phyloP scores from a whole-genome alignment of 805 yeast species.

The Ogataea chonburiensis region DNA sequence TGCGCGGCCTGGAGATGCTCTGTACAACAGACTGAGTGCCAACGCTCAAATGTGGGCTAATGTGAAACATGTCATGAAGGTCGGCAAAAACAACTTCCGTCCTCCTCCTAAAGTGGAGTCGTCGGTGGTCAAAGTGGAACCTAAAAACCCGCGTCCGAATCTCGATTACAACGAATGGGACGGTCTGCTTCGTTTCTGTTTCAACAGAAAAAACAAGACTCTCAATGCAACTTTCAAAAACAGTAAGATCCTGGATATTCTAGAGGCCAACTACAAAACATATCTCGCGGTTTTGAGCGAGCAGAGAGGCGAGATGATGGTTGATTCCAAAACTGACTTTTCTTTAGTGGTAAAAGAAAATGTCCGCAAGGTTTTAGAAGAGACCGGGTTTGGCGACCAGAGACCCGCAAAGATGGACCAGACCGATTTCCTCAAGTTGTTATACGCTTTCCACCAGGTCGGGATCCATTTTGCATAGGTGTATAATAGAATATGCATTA shows the following conservation, averaged over 20 bases:
- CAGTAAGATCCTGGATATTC: conserved; percentile 69
- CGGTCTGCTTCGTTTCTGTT: conserved; percentile 85
- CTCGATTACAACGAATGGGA: conserved; percentile 97
- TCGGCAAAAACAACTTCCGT: conserved; percentile 91
- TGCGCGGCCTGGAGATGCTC: conserved; percentile 94
- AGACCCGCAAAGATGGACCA: conserved; percentile 95
- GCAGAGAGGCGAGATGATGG: conserved; percentile 47
- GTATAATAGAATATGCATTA: conserved; percentile 4
- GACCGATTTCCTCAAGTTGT: conserved; percentile 80
- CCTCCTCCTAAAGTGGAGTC: conserved; percentile 99
- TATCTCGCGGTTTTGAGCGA: conserved; percentile 52
- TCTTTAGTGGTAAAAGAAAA: conserved; percentile 58
- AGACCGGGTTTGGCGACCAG: conserved; percentile 78
- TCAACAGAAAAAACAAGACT: conserved; percentile 91
- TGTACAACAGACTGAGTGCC: conserved; percentile 91
- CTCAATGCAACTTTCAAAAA: conserved; percentile 91
- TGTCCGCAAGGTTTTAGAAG: conserved; percentile 68
- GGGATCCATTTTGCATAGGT: conserved; percentile 92
- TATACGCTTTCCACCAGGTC: conserved; percentile 93
- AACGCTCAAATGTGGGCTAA: conserved; percentile 99
- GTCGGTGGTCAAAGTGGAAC: conserved; percentile 89
- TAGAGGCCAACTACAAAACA: conserved; percentile 86
- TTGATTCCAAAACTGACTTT: conserved; percentile 42
- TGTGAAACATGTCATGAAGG: conserved; percentile 97
- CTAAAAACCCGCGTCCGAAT: conserved; percentile 90